Evolutionary conservation across 202 grass and related monocot genomes (phyloP).

Genomic region (Hordeum pubiflorum): DNA sequence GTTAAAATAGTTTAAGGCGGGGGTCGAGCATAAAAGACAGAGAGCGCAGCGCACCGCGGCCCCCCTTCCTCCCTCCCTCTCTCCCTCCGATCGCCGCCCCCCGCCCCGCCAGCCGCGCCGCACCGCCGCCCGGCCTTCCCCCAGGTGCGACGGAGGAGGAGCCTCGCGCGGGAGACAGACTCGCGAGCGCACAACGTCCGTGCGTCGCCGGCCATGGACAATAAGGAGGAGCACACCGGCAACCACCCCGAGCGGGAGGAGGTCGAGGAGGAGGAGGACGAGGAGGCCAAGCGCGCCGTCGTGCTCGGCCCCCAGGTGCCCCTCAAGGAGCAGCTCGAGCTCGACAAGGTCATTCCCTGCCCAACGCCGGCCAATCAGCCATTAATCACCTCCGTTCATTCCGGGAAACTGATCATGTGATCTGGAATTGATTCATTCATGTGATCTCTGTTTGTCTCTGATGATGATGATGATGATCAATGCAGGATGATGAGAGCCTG

Average conservation of each 20-base stretch:
- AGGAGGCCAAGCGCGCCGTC: constrained; percentile 46
- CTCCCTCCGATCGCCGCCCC: not conserved
- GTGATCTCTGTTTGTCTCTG: not conserved
- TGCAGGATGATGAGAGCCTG: constrained; percentile 91
- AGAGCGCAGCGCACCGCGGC: not conserved
- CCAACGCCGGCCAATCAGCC: not conserved
- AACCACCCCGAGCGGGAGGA: constrained; percentile 1
- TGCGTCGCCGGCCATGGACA: constrained; percentile 28
- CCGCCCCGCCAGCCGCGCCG: not conserved
- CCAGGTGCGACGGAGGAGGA: not conserved
- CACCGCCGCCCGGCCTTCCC: too few species aligned
- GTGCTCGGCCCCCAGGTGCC: constrained; percentile 68
- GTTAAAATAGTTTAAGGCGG: not conserved
- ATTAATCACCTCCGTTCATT: too few species aligned
- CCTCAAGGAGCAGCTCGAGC: constrained; percentile 99
- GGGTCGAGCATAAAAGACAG: not conserved
- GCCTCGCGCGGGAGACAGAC: not conserved
- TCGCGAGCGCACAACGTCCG: too few species aligned
- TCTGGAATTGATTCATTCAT: not conserved
- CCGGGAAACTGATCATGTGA: too few species aligned
- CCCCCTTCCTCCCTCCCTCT: not conserved
- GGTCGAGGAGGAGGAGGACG: constrained; percentile 53
- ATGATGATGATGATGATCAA: not conserved
- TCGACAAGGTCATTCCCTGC: constrained; percentile 60
- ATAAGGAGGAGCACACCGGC: constrained; percentile 23